Evolutionary conservation across 2,329 filamentous ascomycete species (phyloP).

Genomic region (Zasmidium citrigriseum): DNA sequence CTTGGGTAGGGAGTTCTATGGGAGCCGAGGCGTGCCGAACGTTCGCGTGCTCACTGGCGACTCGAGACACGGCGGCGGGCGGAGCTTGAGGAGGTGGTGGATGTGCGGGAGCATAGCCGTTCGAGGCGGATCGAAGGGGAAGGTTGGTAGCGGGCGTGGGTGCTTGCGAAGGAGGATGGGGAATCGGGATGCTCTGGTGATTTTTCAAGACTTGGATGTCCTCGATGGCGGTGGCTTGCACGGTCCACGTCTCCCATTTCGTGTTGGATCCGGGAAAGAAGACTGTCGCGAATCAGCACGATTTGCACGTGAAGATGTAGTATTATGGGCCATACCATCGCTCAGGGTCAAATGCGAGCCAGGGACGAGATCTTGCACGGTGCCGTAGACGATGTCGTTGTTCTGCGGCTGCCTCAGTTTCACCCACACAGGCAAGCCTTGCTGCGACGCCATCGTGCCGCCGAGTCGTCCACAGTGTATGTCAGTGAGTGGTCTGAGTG

Average conservation of each 20-base stretch:
- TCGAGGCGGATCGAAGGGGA: not conserved
- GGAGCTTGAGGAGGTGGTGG: slow-evolving; percentile 5
- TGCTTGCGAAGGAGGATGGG: slow-evolving; percentile 8
- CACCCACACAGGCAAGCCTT: slow-evolving; percentile 72
- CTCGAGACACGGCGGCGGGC: slow-evolving; percentile 1
- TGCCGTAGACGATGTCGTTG: slow-evolving; percentile 66
- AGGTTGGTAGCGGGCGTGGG: not conserved
- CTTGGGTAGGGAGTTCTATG: slow-evolving; percentile 19
- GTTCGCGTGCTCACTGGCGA: slow-evolving; percentile 11
- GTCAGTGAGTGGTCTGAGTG: not conserved
- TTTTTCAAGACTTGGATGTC: slow-evolving; percentile 55
- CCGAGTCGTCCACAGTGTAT: not conserved
- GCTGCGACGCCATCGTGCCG: slow-evolving; percentile 14
- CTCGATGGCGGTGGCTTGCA: slow-evolving; percentile 60
- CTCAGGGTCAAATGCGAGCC: slow-evolving; percentile 69
- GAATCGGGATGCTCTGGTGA: not conserved
- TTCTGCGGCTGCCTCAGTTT: slow-evolving; percentile 64
- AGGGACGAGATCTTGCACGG: slow-evolving; percentile 66
- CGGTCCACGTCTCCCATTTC: slow-evolving; percentile 53
- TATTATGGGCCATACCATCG: slow-evolving; percentile 61
- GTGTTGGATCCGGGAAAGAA: slow-evolving; percentile 58
- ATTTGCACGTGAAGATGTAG: not conserved
- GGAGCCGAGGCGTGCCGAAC: slow-evolving; percentile 16
- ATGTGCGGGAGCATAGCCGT: slow-evolving; percentile 1
- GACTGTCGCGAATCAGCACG: slow-evolving; percentile 38